Evolutionary conservation across 768 basidiomycete species (phyloP).

Genomic region (Trametes villosa): DNA sequence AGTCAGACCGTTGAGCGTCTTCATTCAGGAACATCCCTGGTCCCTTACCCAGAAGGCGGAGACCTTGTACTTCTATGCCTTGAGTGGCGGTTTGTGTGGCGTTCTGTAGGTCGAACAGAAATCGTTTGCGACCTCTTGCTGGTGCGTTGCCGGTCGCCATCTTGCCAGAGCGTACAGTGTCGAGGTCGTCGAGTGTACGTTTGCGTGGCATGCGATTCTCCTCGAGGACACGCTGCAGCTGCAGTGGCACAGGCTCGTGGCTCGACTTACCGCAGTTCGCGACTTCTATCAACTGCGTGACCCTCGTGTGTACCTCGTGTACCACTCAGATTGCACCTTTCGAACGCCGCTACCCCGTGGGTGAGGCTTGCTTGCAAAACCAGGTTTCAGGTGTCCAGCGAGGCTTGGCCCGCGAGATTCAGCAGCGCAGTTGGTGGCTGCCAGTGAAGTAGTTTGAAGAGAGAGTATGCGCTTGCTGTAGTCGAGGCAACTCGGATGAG

Average conservation of each 20-base stretch:
- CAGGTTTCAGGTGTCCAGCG: too few relatives aligned
- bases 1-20: background rate
- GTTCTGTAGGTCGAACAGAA: slow-evolving; percentile 10
- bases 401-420: too few relatives aligned
- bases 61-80: slow-evolving; percentile 10
- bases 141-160: slow-evolving; percentile 1
- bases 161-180: background rate
- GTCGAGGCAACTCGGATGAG: too few relatives aligned
- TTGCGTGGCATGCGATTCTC: slow-evolving; percentile 2
- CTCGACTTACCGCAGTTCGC: slow-evolving; percentile 3
- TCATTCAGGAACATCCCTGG: background rate
- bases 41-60: slow-evolving; percentile 8
- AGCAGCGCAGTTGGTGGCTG: too few relatives aligned
- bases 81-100: slow-evolving; percentile 2
- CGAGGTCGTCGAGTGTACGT: slow-evolving; percentile 5
- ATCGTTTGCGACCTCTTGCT: slow-evolving; percentile 16
- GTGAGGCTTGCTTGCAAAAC: too few relatives aligned
- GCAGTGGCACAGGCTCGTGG: background rate
- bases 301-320: background rate
- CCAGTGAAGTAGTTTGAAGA: too few relatives aligned
- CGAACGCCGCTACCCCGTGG: too few relatives aligned
- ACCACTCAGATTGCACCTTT: too few relatives aligned
- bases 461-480: too few relatives aligned
- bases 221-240: background rate
- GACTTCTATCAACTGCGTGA: background rate